These are phyloP conservation scores for Pyrenochaeta sp. DNA, from an alignment of 2,329 filamentous ascomycete genomes.

Conservation along the genomic window DNA sequence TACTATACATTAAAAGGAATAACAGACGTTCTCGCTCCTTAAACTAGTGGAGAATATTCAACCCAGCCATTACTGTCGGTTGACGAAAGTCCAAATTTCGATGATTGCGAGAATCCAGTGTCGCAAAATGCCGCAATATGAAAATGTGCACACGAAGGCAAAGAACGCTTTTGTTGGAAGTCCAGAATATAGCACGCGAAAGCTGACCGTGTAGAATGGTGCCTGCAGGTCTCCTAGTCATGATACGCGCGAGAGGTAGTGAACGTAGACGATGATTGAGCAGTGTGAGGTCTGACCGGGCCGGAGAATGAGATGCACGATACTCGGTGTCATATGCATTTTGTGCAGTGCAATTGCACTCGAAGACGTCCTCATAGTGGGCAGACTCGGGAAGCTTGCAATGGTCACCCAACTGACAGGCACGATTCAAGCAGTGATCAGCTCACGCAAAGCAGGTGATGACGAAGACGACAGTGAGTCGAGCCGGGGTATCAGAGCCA, in stretches of 20 bases:
- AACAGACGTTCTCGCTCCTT: background rate
- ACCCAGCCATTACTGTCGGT: background rate
- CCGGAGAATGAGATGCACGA: background rate
- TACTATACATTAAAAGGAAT: slow-evolving; percentile 15
- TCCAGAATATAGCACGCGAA: background rate
- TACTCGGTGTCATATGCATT: background rate
- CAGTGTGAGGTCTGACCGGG: background rate
- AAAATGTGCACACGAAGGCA: slow-evolving; percentile 13
- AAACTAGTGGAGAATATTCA: background rate
- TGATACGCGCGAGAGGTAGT: slow-evolving; percentile 4
- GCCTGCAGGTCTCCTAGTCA: slow-evolving; percentile 5
- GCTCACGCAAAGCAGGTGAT: slow-evolving; percentile 23
- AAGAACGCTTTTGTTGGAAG: slow-evolving; percentile 14
- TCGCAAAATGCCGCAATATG: background rate
- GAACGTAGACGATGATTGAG: background rate
- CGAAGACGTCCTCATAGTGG: background rate
- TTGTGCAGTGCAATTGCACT: background rate
- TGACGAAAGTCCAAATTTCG: slow-evolving; percentile 2
- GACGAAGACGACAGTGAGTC: slow-evolving; percentile 6
- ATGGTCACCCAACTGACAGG: slow-evolving; percentile 16
- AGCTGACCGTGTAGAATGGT: background rate
- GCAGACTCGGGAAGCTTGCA: slow-evolving; percentile 3
- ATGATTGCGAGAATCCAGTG: slow-evolving; percentile 2
- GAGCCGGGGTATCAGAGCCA: slow-evolving; percentile 9
- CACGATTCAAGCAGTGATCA: slow-evolving; percentile 20